phyloP scores from a whole-genome alignment of 2,329 filamentous ascomycete genomes.

The Pseudogymnoascus sp. region DNA sequence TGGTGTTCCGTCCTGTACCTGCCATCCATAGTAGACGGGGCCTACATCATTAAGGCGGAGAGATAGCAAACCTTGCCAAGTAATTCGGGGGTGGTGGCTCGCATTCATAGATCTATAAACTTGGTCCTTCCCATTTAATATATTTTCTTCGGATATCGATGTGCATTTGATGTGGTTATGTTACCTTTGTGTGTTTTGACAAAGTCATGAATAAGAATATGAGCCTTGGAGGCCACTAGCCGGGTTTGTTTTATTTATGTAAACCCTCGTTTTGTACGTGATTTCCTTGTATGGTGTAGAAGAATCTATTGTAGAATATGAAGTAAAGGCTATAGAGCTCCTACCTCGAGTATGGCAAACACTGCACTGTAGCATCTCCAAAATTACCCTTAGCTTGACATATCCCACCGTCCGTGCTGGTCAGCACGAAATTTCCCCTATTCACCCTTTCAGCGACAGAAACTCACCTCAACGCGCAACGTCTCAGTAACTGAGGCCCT shows the following conservation, averaged over 20 bases:
- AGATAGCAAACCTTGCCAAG: not conserved
- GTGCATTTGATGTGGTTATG: not conserved
- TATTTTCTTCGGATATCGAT: not conserved
- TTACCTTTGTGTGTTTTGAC: not conserved
- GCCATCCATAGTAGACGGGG: not conserved
- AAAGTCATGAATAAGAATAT: not conserved
- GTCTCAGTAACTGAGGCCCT: not conserved
- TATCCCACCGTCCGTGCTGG: not conserved
- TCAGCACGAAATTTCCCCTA: not conserved
- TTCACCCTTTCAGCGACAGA: not conserved
- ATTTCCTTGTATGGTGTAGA: not conserved
- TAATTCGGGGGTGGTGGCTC: not conserved
- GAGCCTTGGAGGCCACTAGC: not conserved
- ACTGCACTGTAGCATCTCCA: not conserved
- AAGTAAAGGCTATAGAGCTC: not conserved
- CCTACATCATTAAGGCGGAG: not conserved
- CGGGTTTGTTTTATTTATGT: not conserved
- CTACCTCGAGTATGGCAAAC: not conserved
- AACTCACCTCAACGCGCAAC: not conserved
- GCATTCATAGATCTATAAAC: constrained; percentile 4
- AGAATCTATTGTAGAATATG: not conserved
- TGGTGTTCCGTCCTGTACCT: not conserved
- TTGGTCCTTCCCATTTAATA: not conserved
- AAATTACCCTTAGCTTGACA: not conserved
- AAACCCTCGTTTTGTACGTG: not conserved